These are phyloP conservation scores for Nematocida parisii DNA, from an alignment of 371 early-diverging fungal species.

Conservation along the genomic window DNA sequence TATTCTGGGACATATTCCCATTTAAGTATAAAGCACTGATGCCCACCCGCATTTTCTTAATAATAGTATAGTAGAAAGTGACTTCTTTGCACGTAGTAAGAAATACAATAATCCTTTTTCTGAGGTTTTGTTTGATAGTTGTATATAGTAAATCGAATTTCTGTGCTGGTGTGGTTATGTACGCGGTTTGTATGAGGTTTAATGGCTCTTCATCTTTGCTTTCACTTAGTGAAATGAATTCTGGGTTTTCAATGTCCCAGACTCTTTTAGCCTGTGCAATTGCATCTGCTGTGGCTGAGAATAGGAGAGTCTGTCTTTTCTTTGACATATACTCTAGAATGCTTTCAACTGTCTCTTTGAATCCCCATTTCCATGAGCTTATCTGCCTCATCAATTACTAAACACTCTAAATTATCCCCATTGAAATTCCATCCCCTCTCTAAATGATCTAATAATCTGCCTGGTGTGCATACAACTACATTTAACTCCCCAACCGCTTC, in stretches of 20 bases:
- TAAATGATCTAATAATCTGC: conserved; percentile 79
- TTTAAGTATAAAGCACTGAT: conserved; percentile 70
- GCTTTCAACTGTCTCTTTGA: conserved; percentile 84
- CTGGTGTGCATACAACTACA: conserved; percentile 88
- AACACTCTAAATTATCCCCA: conserved; percentile 70
- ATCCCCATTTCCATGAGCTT: conserved; percentile 84
- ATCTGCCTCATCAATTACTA: conserved; percentile 95
- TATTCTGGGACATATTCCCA: conserved; percentile 71
- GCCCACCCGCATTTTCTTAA: conserved; percentile 72
- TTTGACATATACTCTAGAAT: conserved; percentile 72
- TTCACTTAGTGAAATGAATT: conserved; percentile 9
- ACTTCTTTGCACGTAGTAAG: conserved; percentile 60
- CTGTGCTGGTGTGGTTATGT: conserved; percentile 14
- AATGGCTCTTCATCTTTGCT: not conserved
- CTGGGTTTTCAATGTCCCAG: conserved; percentile 49
- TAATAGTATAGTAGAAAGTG: conserved; percentile 32
- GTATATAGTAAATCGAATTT: conserved; percentile 49
- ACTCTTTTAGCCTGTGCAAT: conserved; percentile 64
- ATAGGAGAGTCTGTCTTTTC: conserved; percentile 85
- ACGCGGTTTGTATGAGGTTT: not conserved
- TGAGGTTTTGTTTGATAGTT: conserved; percentile 29
- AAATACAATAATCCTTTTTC: conserved; percentile 64
- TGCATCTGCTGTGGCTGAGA: conserved; percentile 95
- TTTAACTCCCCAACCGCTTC: conserved; percentile 84
- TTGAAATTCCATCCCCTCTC: conserved; percentile 43